Evolutionary conservation across 805 yeast genomes (phyloP).

Genomic region (Dipodascopsis uninucleata): DNA sequence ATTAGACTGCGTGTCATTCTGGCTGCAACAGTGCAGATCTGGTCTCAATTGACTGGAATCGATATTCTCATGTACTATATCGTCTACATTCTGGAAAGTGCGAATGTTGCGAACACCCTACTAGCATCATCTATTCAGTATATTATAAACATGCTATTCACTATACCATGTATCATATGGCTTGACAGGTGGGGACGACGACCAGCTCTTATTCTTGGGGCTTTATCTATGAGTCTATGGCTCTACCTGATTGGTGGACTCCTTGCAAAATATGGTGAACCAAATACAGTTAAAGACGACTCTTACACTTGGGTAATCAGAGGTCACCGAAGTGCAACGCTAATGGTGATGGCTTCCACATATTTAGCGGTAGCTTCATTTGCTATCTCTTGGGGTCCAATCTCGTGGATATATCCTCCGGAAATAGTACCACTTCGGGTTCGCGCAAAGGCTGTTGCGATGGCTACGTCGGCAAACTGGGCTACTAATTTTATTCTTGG

Average conservation of each 20-base stretch:
- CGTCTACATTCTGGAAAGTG: constrained; percentile 45
- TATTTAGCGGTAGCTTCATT: constrained; percentile 58
- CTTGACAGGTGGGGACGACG: constrained; percentile 68
- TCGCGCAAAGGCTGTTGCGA: constrained; percentile 58
- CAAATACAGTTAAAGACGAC: constrained; percentile 45
- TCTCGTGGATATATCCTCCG: constrained; percentile 65
- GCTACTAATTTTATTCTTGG: constrained; percentile 61
- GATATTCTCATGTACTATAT: constrained; percentile 49
- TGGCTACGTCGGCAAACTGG: constrained; percentile 67
- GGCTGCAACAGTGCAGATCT: constrained; percentile 31
- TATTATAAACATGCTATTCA: constrained; percentile 47
- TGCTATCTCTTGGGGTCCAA: constrained; percentile 53
- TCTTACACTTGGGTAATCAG: constrained; percentile 40
- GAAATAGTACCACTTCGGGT: constrained; percentile 58
- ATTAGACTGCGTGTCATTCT: constrained; percentile 40
- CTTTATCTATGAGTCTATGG: constrained; percentile 57
- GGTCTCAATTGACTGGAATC: constrained; percentile 41
- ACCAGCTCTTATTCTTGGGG: constrained; percentile 56
- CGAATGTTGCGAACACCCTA: constrained; percentile 49
- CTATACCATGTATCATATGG: constrained; percentile 52
- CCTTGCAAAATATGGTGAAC: constrained; percentile 45
- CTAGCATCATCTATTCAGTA: constrained; percentile 45
- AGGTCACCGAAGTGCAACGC: constrained; percentile 54
- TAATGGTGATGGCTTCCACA: constrained; percentile 46
- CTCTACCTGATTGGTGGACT: constrained; percentile 67